These are phyloP conservation scores for Arachnomyces sp. DNA, from an alignment of 2,329 filamentous ascomycete species.

Conservation along the genomic window DNA sequence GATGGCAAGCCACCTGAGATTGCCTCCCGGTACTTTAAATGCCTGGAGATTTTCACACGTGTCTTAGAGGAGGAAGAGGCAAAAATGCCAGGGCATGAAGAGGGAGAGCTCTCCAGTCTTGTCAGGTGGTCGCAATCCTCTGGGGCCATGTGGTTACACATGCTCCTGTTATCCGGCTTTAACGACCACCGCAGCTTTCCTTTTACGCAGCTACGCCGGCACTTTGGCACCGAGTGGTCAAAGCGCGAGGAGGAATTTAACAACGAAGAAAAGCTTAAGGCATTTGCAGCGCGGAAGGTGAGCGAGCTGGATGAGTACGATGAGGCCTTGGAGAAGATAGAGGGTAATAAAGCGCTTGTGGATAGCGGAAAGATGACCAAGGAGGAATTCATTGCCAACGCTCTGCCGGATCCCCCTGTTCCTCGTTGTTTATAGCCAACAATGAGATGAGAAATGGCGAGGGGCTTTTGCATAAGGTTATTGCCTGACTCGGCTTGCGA, in stretches of 20 bases:
- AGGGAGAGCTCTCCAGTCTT: slow-evolving; percentile 24
- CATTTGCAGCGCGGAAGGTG: slow-evolving; percentile 21
- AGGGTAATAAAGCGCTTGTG: slow-evolving; percentile 21
- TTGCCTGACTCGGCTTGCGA: no score
- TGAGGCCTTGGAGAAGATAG: slow-evolving; percentile 23
- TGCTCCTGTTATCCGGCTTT: slow-evolving; percentile 26
- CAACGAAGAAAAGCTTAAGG: slow-evolving; percentile 14
- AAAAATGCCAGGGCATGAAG: slow-evolving; percentile 17
- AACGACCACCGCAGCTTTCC: slow-evolving; percentile 25
- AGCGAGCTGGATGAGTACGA: slow-evolving; percentile 23
- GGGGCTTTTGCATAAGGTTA: not conserved
- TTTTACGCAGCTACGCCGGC: slow-evolving; percentile 20
- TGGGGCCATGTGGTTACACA: slow-evolving; percentile 30
- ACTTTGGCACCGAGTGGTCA: slow-evolving; percentile 17
- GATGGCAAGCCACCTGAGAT: slow-evolving; percentile 17
- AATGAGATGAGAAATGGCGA: slow-evolving; percentile 1
- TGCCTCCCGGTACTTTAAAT: slow-evolving; percentile 20
- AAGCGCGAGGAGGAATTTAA: slow-evolving; percentile 16
- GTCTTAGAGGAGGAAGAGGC: slow-evolving; percentile 26
- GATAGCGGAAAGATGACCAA: slow-evolving; percentile 22
- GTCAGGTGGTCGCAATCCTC: slow-evolving; percentile 26
- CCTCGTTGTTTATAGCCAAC: slow-evolving; percentile 1
- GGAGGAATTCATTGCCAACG: slow-evolving; percentile 16
- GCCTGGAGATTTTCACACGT: slow-evolving; percentile 22
- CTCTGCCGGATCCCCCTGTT: slow-evolving; percentile 7